Percentiles rank a stretch among this genome's conserved stretches.
These are phyloP conservation scores for Calendula officinalis DNA, from an alignment of 129 eudicot genomes.

Conservation along the genomic window DNA sequence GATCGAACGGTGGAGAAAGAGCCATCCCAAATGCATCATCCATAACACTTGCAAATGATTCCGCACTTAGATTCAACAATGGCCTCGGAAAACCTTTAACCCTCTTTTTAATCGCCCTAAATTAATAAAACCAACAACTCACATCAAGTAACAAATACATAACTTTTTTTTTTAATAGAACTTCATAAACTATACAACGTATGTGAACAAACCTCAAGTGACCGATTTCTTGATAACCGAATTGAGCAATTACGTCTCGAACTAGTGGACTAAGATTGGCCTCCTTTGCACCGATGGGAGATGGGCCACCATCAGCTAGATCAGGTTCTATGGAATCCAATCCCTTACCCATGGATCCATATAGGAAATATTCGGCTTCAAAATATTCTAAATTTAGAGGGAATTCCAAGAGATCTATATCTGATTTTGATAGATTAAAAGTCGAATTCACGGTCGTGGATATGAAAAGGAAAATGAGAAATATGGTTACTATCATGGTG, in stretches of 20 bases:
- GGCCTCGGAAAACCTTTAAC: conserved; percentile 81
- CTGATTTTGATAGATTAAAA: background rate
- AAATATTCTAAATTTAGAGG: conserved; percentile 72
- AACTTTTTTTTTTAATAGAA: background rate
- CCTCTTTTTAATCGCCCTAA: conserved; percentile 66
- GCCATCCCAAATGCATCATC: conserved; percentile 53
- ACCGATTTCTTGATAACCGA: conserved; percentile 72
- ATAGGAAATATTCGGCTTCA: conserved; percentile 80
- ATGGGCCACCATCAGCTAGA: conserved; percentile 55
- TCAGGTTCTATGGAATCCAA: conserved; percentile 45
- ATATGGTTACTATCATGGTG: background rate
- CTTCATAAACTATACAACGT: background rate
- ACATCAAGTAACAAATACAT: background rate
- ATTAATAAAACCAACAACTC: background rate
- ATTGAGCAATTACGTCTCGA: conserved; percentile 54
- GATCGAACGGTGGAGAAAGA: conserved; percentile 61
- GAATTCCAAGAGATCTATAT: conserved; percentile 17
- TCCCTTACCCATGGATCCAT: conserved; percentile 71
- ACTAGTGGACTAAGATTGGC: conserved; percentile 49
- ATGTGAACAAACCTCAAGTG: conserved; percentile 48
- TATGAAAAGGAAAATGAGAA: background rate
- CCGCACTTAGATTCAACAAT: conserved; percentile 46
- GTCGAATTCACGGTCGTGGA: background rate
- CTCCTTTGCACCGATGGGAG: conserved; percentile 47
- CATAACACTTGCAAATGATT: conserved; percentile 56